Base-by-base conservation (phyloP, 2,329 filamentous ascomycete genomes). In the Coniosporium uncinatum region DNA sequence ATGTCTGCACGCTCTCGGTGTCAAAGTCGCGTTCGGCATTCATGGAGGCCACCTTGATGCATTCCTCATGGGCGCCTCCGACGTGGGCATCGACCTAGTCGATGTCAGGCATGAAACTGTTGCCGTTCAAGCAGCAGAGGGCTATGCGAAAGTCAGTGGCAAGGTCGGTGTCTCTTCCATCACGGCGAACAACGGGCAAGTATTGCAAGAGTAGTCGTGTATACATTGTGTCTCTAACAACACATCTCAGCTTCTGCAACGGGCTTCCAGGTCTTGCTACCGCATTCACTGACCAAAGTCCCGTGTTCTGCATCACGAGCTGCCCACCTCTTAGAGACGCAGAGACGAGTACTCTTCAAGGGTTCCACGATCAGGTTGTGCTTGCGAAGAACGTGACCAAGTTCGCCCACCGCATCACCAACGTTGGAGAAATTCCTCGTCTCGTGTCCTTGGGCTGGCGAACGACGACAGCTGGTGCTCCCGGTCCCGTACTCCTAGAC, bases 21-120 rank as follows among this genome's bases (percentile, higher is more conserved):
- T 66, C 3, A 55, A 62, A 16, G 64, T 70, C 16, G 62, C 64
- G 2, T 73, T 73, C 42, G 69, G 69, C 17, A 51, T 71, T 11
- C 69, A 71, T 46, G 69, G 69, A 2, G 67, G 69, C 6, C 67
- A 72, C 46, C 56, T 71, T 2, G 68, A 73, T 52, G 66, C 68
- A 13, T 71, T 73, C 44, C 52, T 73, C 2, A 59, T 70, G 50
- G 69, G 66, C 5, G 67, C 63, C 41, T 55, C 58, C 4, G 53
- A 59, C 18, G 44, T 54, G 14, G 66, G 60, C 13, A 71, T 71
- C 36, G 56, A 55, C 5, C 55, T 71, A 3, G 54, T 71, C 19
- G 67, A 73, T 45, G 70, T 65, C 1, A 51, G 69, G 33, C 69
- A 73, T 47, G 68, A 73, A 47, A 69, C 69, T 1, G 64, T 63